Conservation (phyloP, 108 stramenopile species). For the Nitzschia inconspicua region DNA sequence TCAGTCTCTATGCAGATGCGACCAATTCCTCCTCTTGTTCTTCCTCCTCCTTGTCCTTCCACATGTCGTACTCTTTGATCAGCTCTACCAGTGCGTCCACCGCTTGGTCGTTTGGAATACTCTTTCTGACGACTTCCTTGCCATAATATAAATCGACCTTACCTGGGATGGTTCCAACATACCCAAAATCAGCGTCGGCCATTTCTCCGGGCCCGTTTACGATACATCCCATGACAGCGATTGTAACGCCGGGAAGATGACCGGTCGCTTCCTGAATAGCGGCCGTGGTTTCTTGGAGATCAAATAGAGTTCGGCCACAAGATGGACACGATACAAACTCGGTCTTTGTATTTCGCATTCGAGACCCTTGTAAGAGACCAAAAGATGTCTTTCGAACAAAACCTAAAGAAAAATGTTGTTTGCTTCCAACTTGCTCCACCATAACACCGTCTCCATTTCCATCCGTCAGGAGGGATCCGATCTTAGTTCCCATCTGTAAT, state of each 20-base stretch:
- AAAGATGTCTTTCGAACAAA: conserved; percentile 86
- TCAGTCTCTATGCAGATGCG: conserved; percentile 14
- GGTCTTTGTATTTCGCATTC: conserved; percentile 97
- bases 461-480: conserved; percentile 87
- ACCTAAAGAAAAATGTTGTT: conserved; percentile 61
- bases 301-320: conserved; percentile 96
- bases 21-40: conserved; percentile 56
- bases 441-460: conserved; percentile 92
- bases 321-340: conserved; percentile 98
- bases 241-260: conserved; percentile 94
- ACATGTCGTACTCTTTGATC: conserved; percentile 95
- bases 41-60: conserved; percentile 89
- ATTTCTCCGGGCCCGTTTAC: conserved; percentile 98
- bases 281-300: conserved; percentile 95
- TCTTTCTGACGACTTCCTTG: conserved; percentile 92
- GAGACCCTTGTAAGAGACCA: conserved; percentile 89
- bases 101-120: conserved; percentile 91
- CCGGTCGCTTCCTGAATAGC: conserved; percentile 89
- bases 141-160: conserved; percentile 96
- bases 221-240: conserved; percentile 99
- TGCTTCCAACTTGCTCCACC: conserved; percentile 79
- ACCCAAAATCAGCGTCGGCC: conserved; percentile 98
- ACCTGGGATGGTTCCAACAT: conserved; percentile 94
- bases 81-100: conserved; percentile 88
- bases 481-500: conserved; percentile 75